A percentile compares a stretch with the other conserved stretches of the same genome.
Conservation (phyloP, 1,284 basidiomycete species). For the Pseudozyma thailandica region DNA sequence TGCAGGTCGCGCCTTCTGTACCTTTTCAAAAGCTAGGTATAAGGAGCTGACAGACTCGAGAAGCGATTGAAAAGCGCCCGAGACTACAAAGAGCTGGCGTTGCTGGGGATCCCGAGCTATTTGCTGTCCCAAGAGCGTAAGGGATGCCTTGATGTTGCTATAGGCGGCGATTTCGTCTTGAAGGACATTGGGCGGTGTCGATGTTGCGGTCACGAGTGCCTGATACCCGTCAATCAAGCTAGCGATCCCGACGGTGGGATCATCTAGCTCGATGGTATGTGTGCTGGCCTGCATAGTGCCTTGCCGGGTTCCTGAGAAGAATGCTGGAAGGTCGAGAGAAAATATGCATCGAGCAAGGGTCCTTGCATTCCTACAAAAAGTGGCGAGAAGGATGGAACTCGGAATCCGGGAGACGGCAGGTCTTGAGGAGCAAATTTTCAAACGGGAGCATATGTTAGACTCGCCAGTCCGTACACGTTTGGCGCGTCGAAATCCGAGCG, state of each 20-base stretch:
- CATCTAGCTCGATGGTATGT: not conserved
- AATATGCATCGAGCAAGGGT: no score
- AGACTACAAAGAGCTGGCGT: not conserved
- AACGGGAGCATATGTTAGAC: no score
- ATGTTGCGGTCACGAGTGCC: not conserved
- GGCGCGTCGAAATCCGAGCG: no score
- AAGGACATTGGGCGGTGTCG: not conserved
- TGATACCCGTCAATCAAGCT: slow-evolving; percentile 12
- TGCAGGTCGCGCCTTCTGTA: slow-evolving; percentile 9
- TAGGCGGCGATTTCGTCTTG: slow-evolving; percentile 10
- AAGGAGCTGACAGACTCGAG: not conserved
- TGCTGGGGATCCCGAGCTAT: slow-evolving; percentile 6
- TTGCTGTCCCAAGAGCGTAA: slow-evolving; percentile 7
- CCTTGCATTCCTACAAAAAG: no score
- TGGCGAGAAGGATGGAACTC: no score
- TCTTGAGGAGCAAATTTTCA: no score
- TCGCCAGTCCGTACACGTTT: no score
- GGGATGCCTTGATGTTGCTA: slow-evolving; percentile 9
- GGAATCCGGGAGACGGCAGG: no score
- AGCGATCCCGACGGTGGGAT: not conserved
- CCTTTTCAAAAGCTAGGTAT: slow-evolving; percentile 5
- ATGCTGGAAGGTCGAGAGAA: no score
- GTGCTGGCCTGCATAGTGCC: not conserved
- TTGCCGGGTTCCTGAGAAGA: not conserved
- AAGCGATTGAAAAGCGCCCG: not conserved